Evolutionary conservation across 116 monocot genomes (phyloP).

Genomic region (Dioscorea cayenensis): DNA sequence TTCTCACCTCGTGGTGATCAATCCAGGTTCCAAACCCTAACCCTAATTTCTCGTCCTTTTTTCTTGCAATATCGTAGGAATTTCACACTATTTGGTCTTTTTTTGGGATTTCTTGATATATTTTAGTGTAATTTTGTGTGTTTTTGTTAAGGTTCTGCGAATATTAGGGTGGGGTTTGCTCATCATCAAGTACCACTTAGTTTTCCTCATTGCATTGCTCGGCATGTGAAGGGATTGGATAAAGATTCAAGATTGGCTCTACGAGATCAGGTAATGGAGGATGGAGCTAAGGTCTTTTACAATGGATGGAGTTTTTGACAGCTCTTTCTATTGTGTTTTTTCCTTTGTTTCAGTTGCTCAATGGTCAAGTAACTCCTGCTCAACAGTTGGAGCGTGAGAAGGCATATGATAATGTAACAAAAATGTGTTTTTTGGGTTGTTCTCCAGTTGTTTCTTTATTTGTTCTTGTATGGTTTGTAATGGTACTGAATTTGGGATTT

Average conservation of each 20-base stretch:
- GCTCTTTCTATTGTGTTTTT: neutral
- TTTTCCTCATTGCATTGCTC: slow-evolving; percentile 81
- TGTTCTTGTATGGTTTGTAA: neutral
- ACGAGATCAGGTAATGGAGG: slow-evolving; percentile 51
- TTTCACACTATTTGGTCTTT: neutral
- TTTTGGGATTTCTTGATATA: neutral
- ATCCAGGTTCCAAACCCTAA: slow-evolving; percentile 57
- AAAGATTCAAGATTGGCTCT: slow-evolving; percentile 18
- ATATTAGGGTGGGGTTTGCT: slow-evolving; percentile 87
- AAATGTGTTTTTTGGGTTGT: neutral
- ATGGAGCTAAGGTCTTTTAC: neutral
- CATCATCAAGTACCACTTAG: slow-evolving; percentile 65
- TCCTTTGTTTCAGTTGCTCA: slow-evolving; percentile 51
- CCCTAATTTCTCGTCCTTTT: slow-evolving; percentile 5
- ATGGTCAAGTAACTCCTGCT: slow-evolving; percentile 44
- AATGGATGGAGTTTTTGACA: slow-evolving; percentile 1
- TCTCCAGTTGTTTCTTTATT: neutral
- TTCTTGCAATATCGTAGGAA: neutral
- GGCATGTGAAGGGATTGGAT: slow-evolving; percentile 27
- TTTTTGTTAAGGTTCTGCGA: slow-evolving; percentile 56
- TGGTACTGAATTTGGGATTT: neutral
- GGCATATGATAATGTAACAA: slow-evolving; percentile 72
- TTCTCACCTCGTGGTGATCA: slow-evolving; percentile 72
- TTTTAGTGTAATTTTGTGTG: neutral
- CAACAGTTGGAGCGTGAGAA: slow-evolving; percentile 65